phyloP scores from a whole-genome alignment of 2,329 filamentous ascomycete genomes.

The Paramyrothecium sp. region DNA sequence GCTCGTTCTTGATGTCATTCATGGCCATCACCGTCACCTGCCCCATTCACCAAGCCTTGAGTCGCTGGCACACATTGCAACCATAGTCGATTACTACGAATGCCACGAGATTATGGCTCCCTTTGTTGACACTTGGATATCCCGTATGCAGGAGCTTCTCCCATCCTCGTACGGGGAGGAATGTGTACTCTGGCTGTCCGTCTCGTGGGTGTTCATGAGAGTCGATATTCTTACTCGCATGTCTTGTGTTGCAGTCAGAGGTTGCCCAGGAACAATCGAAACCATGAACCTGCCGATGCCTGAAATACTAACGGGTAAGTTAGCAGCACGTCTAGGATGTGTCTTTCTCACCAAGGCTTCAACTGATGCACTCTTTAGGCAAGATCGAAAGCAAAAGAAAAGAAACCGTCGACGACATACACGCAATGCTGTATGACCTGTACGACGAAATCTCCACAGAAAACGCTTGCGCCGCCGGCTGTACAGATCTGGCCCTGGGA shows the following conservation, averaged over 20 bases:
- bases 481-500: too few species aligned
- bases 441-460: too few species aligned
- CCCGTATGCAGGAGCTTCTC: not conserved
- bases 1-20: not conserved
- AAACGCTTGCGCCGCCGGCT: too few species aligned
- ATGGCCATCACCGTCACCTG: not conserved
- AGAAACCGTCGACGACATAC: too few species aligned
- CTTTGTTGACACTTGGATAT: conserved; percentile 10
- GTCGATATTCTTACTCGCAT: not conserved
- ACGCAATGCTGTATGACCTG: too few species aligned
- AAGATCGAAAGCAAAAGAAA: too few species aligned
- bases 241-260: not conserved
- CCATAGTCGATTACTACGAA: conserved; percentile 6
- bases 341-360: too few species aligned
- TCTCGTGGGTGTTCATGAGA: not conserved
- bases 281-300: not conserved
- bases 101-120: conserved; percentile 14
- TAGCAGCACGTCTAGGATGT: too few species aligned
- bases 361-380: too few species aligned
- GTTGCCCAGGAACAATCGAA: not conserved
- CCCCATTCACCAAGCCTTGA: not conserved
- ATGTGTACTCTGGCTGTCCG: not conserved
- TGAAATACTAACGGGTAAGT: not conserved
- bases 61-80: conserved; percentile 3
- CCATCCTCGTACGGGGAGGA: not conserved